phyloP scores from a whole-genome alignment of 371 early-diverging fungal species.

The Syncephalastrum contaminatum region DNA sequence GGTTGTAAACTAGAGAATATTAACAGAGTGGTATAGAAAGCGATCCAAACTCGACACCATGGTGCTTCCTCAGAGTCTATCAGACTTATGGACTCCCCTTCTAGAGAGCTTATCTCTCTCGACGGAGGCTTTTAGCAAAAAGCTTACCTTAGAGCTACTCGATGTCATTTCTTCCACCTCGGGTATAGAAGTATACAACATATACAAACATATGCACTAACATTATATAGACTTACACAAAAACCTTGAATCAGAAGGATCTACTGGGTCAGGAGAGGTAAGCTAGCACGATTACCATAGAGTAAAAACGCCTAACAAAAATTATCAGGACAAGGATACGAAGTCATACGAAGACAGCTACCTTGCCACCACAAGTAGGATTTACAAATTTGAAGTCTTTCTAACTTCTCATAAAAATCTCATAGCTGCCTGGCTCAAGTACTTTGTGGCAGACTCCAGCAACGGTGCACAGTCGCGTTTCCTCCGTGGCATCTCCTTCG shows the following conservation, averaged over 20 bases:
- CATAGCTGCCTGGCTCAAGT: slow-evolving; percentile 35
- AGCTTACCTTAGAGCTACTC: no score
- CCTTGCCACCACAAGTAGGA: slow-evolving; percentile 38
- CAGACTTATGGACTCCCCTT: slow-evolving; percentile 44
- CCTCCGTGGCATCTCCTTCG: slow-evolving; percentile 21
- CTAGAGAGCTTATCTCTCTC: slow-evolving; percentile 11
- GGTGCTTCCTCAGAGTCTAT: slow-evolving; percentile 32
- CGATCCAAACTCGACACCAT: slow-evolving; percentile 29
- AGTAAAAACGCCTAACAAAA: no score
- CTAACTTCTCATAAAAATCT: slow-evolving; percentile 10
- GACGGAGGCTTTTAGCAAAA: no score
- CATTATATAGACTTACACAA: no score
- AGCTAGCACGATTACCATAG: no score
- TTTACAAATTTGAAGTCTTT: not conserved
- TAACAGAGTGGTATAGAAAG: slow-evolving; percentile 23
- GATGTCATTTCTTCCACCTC: no score
- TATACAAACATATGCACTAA: no score
- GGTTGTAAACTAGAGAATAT: not conserved
- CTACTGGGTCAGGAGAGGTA: no score
- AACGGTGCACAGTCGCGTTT: slow-evolving; percentile 9
- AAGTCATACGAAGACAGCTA: slow-evolving; percentile 30
- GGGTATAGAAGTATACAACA: no score
- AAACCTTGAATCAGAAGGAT: no score
- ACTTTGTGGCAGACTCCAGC: slow-evolving; percentile 26
- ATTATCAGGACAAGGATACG: slow-evolving; percentile 26